Evolutionary conservation across 2,329 filamentous ascomycete genomes (phyloP).

Genomic region (Juglanconis sp.): DNA sequence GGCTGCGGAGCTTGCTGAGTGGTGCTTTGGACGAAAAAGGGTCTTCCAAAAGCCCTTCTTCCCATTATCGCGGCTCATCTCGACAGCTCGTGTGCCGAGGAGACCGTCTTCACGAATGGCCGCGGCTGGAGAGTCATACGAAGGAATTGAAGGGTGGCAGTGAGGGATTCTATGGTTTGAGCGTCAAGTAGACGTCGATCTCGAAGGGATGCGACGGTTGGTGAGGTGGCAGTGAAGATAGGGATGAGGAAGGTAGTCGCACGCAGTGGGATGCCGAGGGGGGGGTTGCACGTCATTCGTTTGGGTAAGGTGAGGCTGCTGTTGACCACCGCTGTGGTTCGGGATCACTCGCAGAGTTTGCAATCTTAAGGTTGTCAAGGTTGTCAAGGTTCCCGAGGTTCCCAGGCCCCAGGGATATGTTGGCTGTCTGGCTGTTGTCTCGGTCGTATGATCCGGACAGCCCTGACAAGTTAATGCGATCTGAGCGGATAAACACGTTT

Average conservation of each 20-base stretch:
- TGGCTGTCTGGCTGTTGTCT: no score
- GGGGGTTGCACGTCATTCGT: neutral
- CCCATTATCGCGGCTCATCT: conserved; percentile 18
- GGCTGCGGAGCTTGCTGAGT: neutral
- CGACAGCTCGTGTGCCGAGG: conserved; percentile 10
- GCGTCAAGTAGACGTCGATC: neutral
- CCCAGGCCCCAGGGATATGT: no score
- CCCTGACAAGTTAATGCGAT: no score
- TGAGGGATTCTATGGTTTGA: neutral
- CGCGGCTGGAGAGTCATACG: neutral
- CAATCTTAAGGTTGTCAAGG: no score
- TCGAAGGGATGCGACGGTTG: neutral
- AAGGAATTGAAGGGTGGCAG: conserved; percentile 8
- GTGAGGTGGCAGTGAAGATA: neutral
- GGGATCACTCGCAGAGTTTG: no score
- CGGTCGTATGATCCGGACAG: no score
- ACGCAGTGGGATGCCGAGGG: neutral
- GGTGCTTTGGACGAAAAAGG: conserved; percentile 10
- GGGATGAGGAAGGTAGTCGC: neutral
- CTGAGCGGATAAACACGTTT: no score
- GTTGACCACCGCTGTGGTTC: no score
- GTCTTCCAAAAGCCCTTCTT: conserved; percentile 17
- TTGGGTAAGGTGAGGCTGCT: no score
- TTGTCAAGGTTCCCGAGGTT: no score
- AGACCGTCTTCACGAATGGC: conserved; percentile 1